A percentile compares a stretch with the other conserved stretches of the same genome.
These are phyloP conservation scores for Fusarium proliferatum DNA, from an alignment of 2,329 filamentous ascomycete genomes.

Conservation along the genomic window DNA sequence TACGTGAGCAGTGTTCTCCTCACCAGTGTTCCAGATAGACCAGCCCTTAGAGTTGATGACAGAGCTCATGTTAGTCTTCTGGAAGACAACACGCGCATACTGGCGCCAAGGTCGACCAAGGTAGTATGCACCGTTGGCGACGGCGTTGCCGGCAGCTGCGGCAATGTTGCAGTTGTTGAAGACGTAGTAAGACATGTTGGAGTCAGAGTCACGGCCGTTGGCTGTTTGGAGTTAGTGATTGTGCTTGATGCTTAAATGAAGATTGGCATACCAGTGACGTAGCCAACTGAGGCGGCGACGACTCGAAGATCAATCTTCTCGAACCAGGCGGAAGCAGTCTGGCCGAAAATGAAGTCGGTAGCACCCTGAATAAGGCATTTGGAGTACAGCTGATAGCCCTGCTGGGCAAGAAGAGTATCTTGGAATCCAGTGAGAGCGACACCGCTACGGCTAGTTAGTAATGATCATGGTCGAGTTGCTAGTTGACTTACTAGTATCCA, in stretches of 20 bases:
- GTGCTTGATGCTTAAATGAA: too few species aligned
- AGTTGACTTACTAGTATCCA: slow-evolving; percentile 54
- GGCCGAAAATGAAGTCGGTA: slow-evolving; percentile 63
- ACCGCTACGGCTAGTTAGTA: slow-evolving; percentile 37
- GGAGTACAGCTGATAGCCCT: slow-evolving; percentile 60
- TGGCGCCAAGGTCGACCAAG: slow-evolving; percentile 61
- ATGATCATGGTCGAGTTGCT: rapidly evolving
- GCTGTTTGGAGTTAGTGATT: slow-evolving; percentile 43
- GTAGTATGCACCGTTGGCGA: slow-evolving; percentile 55
- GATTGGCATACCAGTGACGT: slow-evolving; percentile 53
- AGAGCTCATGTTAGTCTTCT: slow-evolving; percentile 60
- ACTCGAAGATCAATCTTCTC: slow-evolving; percentile 56
- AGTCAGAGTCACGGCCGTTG: slow-evolving; percentile 53
- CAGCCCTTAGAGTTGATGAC: slow-evolving; percentile 71
- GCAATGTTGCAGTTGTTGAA: slow-evolving; percentile 59
- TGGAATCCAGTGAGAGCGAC: slow-evolving; percentile 60
- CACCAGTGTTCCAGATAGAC: slow-evolving; percentile 62
- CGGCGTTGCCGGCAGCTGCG: slow-evolving; percentile 52
- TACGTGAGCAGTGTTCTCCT: slow-evolving; percentile 63
- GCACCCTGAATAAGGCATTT: slow-evolving; percentile 58
- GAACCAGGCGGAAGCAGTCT: slow-evolving; percentile 57
- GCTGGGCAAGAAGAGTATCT: slow-evolving; percentile 61
- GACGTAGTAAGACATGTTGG: slow-evolving; percentile 56
- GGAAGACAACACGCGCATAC: slow-evolving; percentile 61
- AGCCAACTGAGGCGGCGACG: slow-evolving; percentile 50